Evolutionary conservation across 148 eudicot species (phyloP), one percentile per base, ranked within the genome.

Genomic region (Rhododendron mucronatum): DNA sequence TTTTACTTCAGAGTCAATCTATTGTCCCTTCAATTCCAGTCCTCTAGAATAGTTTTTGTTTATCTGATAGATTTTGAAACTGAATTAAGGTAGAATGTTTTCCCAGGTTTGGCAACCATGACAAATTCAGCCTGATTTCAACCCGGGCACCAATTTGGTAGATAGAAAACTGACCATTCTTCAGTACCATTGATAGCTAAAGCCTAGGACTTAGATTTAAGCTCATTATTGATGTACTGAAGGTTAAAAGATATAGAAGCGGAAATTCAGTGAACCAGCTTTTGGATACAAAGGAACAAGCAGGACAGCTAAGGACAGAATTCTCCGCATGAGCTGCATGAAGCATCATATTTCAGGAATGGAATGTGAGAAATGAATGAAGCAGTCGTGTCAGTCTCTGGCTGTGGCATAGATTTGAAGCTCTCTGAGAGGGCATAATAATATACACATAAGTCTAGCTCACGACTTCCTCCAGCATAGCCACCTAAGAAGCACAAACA

Each of bases 301-400:
- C 30, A 44, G 48, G 26, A 76, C 80, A 76, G 41, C 44, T 76
- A 18, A 39, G 11, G 26, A 78, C n/a, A 78, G 50, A 78, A 41
- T 21, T 30, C 51, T 78, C 81, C 23, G 81, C 81, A 44, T 78
- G 50, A 44, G 80, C 80, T 77, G 81, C 51, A 78, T 78, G 81
- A 75, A 39, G 26, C n/a, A 35, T 37, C 30, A 78, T 78, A 44
- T 44, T 78, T 21, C 30, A 78, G 45, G 28, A 21, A 78, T 78
- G 51, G 30, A 44, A 23, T 78, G 48, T 16, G 30, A 78, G 53
- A 78, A 21, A 45, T 78, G 51, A 44, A 21, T 78, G 53, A 78
- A 44, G 28, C 51, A 41, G 30, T 78, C n/a, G 16, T 78, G 51
- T 44, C 81, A 3, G 79, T 75, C 48, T 37, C 45, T 75, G n/a